A percentile compares a stretch with the other conserved stretches of the same genome.
phyloP scores from a whole-genome alignment of 129 eudicot species.

The Solidago caesia region DNA sequence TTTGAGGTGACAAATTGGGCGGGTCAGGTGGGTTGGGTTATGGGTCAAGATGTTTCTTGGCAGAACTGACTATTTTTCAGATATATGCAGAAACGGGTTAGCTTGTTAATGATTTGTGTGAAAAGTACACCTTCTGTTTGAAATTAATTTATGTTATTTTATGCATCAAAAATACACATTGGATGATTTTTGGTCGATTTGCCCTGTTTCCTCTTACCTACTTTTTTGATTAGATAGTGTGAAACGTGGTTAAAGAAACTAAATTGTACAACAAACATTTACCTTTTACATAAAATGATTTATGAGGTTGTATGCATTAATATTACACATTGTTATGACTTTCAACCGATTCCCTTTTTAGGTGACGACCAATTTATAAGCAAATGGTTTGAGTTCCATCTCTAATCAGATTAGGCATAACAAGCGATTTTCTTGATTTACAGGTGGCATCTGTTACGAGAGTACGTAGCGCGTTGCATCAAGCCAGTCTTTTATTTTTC shows the following conservation, averaged over 20 bases:
- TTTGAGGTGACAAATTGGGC: neutral
- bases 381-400: neutral
- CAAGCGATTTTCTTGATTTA: neutral
- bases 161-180: neutral
- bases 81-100: neutral
- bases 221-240: neutral
- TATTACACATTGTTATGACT: neutral
- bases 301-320: neutral
- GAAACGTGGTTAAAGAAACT: neutral
- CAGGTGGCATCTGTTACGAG: conserved; percentile 87
- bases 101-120: too few relatives aligned
- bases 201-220: neutral
- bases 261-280: neutral
- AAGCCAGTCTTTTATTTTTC: conserved; percentile 64
- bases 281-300: neutral
- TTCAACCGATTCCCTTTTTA: neutral
- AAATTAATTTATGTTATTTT: neutral
- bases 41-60: neutral
- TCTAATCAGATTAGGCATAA: neutral
- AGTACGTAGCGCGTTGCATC: conserved; percentile 57
- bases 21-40: neutral
- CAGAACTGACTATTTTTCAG: neutral
- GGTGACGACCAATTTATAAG: too few relatives aligned
- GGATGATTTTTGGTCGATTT: neutral
- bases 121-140: neutral